These are phyloP conservation scores for Neurospora sp. DNA, from an alignment of 495 filamentous ascomycete genomes.

Conservation along the genomic window DNA sequence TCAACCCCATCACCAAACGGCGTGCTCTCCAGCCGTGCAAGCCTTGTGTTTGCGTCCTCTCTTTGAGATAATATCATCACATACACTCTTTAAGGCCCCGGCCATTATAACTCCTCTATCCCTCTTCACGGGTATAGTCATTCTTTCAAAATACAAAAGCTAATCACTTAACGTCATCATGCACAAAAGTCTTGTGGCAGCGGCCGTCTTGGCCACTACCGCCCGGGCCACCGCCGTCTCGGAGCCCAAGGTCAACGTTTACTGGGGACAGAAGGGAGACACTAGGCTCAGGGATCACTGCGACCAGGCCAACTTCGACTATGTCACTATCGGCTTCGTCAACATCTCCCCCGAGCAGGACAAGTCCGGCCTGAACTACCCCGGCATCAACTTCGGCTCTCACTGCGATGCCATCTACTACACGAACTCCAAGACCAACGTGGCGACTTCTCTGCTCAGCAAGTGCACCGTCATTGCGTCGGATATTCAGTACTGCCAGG, in stretches of 20 bases:
- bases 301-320: constrained; percentile 25
- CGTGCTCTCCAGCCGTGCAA: constrained; percentile 30
- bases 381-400: constrained; percentile 31
- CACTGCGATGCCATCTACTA: constrained; percentile 27
- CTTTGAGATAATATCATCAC: constrained; percentile 23
- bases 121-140: constrained; percentile 12
- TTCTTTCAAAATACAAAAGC: constrained; percentile 1
- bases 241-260: constrained; percentile 20
- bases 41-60: constrained; percentile 39
- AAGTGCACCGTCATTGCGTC: constrained; percentile 30
- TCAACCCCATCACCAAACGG: constrained; percentile 25
- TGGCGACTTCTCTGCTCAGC: constrained; percentile 27
- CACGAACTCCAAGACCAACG: constrained; percentile 16
- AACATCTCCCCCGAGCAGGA: constrained; percentile 31
- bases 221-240: constrained; percentile 13
- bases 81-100: constrained; percentile 24
- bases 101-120: constrained; percentile 12
- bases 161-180: neutral
- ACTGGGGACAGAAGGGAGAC: constrained; percentile 26
- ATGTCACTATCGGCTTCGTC: constrained; percentile 33
- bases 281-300: constrained; percentile 21
- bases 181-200: constrained; percentile 20
- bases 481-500: constrained; percentile 55
- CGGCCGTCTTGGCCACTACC: constrained; percentile 24
- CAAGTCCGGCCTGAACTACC: constrained; percentile 20